phyloP scores from a whole-genome alignment of 805 yeast genomes.

The Myxozyma nipponensis region DNA sequence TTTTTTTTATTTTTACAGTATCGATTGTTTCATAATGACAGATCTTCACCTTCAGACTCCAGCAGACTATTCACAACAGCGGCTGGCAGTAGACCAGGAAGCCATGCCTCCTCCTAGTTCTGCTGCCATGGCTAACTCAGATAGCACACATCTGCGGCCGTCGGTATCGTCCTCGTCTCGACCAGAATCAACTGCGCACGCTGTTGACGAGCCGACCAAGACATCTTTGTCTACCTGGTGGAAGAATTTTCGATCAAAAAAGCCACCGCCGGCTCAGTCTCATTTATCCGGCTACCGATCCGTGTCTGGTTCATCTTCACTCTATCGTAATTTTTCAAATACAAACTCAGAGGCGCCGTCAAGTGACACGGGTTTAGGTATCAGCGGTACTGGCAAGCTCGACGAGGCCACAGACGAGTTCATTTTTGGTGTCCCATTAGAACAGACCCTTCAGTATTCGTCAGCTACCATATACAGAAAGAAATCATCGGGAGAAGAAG shows the following conservation, averaged over 20 bases:
- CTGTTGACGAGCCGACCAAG: no score
- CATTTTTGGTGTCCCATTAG: conserved; percentile 79
- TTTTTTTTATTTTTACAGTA: no score
- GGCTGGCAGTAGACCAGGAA: no score
- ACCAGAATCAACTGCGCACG: no score
- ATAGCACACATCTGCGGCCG: no score
- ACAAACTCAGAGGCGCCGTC: background rate
- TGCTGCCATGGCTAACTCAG: no score
- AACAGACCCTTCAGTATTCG: conserved; percentile 67
- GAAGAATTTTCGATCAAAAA: background rate
- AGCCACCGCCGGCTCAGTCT: background rate
- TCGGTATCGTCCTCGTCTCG: no score
- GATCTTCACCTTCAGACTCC: no score
- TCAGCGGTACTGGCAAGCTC: background rate
- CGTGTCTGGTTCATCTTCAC: background rate
- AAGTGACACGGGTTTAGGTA: background rate
- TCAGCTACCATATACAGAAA: conserved; percentile 69
- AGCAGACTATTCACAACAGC: no score
- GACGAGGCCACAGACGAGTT: conserved; percentile 28
- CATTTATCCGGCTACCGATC: no score
- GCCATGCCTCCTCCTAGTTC: no score
- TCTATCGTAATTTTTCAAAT: background rate
- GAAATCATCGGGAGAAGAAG: conserved; percentile 53
- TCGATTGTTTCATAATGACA: no score
- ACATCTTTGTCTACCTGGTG: background rate